These are phyloP conservation scores for Penicillium paxilli DNA, from an alignment of 495 filamentous ascomycete species.

Conservation along the genomic window DNA sequence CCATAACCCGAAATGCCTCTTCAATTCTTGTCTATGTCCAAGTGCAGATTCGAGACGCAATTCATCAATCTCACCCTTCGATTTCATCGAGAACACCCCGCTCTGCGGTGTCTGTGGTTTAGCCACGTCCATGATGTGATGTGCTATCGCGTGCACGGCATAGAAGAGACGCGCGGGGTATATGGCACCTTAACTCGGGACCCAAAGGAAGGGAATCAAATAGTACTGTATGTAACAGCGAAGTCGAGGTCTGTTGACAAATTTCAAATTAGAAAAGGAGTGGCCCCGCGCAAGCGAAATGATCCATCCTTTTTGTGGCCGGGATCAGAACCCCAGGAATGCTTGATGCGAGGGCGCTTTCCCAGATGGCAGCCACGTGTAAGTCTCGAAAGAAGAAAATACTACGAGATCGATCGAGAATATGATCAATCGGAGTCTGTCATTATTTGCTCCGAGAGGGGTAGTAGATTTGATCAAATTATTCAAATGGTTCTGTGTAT, in stretches of 20 bases:
- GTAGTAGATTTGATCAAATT: no score
- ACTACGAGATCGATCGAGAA: constrained; percentile 5
- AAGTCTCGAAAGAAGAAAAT: constrained; percentile 3
- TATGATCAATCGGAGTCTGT: constrained; percentile 5
- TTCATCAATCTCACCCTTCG: constrained; percentile 32
- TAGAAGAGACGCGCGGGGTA: background rate
- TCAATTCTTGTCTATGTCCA: constrained; percentile 45
- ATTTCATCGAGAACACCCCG: constrained; percentile 11
- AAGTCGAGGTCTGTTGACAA: no score
- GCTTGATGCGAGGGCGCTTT: constrained; percentile 21
- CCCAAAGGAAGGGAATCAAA: no score
- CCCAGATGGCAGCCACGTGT: constrained; percentile 34
- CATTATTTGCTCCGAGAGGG: constrained; percentile 1
- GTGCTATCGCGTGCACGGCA: background rate
- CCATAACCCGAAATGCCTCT: constrained; percentile 41
- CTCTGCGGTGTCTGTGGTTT: constrained; percentile 2
- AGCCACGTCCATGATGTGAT: constrained; percentile 13
- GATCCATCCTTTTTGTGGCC: constrained; percentile 9
- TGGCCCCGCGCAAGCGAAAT: constrained; percentile 3
- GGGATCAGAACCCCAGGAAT: constrained; percentile 16
- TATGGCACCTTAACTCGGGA: no score
- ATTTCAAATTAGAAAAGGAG: constrained; percentile 4
- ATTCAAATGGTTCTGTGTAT: no score
- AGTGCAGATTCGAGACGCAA: constrained; percentile 42
- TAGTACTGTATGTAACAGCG: no score